Evolutionary conservation across 805 yeast genomes (phyloP).

Genomic region (Yarrowia hollandica): DNA sequence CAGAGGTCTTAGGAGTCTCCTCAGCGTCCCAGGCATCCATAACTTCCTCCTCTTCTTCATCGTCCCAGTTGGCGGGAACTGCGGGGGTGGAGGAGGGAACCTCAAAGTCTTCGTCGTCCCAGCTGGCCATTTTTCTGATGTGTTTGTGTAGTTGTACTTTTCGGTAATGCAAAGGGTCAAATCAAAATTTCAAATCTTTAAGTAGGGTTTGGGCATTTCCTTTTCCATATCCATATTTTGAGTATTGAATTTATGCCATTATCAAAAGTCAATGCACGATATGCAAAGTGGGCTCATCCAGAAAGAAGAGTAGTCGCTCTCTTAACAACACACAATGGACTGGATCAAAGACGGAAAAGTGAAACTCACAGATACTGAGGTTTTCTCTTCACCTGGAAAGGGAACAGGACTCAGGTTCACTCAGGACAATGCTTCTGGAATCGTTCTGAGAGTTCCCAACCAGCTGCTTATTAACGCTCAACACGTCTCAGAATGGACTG

Average conservation of each 20-base stretch:
- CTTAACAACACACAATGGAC: background rate
- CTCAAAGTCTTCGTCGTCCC: slow-evolving; percentile 87
- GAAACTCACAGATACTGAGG: background rate
- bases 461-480: slow-evolving; percentile 30
- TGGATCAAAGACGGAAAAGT: slow-evolving; percentile 19
- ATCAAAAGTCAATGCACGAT: slow-evolving; percentile 8
- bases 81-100: slow-evolving; percentile 62
- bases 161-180: slow-evolving; percentile 1
- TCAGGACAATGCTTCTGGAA: background rate
- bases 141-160: background rate
- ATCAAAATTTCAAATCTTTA: slow-evolving; percentile 17
- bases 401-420: slow-evolving; percentile 18
- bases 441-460: slow-evolving; percentile 30
- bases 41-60: slow-evolving; percentile 71
- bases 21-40: slow-evolving; percentile 90
- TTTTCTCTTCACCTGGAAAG: slow-evolving; percentile 4
- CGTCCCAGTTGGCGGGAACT: slow-evolving; percentile 77
- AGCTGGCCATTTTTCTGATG: slow-evolving; percentile 9
- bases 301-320: background rate
- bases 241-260: background rate
- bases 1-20: slow-evolving; percentile 49
- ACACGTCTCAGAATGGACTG: slow-evolving; percentile 27
- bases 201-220: slow-evolving; percentile 8
- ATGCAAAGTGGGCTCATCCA: background rate
- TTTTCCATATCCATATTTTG: background rate